Base-by-base conservation (phyloP, 2,329 filamentous ascomycete genomes). In the Helotiales sp. region DNA sequence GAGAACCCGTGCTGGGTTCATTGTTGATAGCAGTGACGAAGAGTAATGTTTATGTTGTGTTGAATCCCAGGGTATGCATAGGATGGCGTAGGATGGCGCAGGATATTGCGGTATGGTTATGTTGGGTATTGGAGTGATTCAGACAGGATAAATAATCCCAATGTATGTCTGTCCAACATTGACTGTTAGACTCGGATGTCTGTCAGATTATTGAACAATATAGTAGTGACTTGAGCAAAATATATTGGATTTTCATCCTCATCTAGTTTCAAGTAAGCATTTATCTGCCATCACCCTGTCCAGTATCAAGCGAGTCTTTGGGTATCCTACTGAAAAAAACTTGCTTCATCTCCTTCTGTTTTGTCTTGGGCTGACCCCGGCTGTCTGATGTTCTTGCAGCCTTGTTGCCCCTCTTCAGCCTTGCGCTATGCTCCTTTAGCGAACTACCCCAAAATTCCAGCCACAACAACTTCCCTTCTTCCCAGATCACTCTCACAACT, bases 1-100 rank as follows among this genome's bases (percentile, higher is more conserved):
- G 63, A 74, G 80, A 56, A 73, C 77, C 3, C 76, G 77, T 52
- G 77, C 78, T 17, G 83, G 83, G 0, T 86, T 86, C 60, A 70
- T 86, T 46, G 66, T 84, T 33, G 82, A 86, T 65, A 85, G 82
- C 59, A 84, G 83, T 67, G 83, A 86, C 59, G 70, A 72, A 54
- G 70, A 72, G 49, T 70, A 63, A 68, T 59, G 55, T 59, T 15
- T 54, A 19, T 44, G 46, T 38, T 53, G 50, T 31, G 10, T 17
- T 52, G 58, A 51, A 52, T 53, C 55, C 46, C 33, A 15, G 52
- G 24, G 33, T 38, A n/a, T 25, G 31, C 24, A 40, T 19, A 36
- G 54, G 51, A 17, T 7, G 38, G 22, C 19, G 24, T 19, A 24
- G 19, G 12, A 22, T 46, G 40, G 40, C 40, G 40, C 31, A 46